phyloP scores from a whole-genome alignment of 257 asterid species.

The Salvia splendens region DNA sequence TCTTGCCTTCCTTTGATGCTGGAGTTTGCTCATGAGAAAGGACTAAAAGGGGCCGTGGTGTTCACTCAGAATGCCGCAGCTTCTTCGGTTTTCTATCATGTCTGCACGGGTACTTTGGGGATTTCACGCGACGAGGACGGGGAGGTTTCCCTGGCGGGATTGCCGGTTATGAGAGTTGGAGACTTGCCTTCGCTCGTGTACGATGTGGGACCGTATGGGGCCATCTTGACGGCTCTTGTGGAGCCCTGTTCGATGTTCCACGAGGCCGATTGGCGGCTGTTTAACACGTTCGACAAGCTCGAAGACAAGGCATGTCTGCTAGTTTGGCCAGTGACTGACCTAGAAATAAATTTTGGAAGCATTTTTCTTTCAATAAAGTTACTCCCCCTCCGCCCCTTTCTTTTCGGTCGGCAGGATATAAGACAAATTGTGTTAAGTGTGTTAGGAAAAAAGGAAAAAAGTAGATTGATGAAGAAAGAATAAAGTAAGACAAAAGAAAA shows the following conservation, averaged over 20 bases:
- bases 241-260: conserved; percentile 37
- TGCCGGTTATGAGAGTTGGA: conserved; percentile 35
- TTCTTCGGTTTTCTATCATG: conserved; percentile 38
- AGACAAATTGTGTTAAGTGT: too few species aligned
- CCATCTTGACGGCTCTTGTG: not conserved
- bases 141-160: conserved; percentile 37
- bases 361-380: too few species aligned
- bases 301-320: conserved; percentile 49
- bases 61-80: conserved; percentile 44
- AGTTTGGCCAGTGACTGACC: too few species aligned
- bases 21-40: conserved; percentile 41
- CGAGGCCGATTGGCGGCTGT: conserved; percentile 63
- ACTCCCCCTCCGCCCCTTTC: too few species aligned
- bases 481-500: too few species aligned
- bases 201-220: too few species aligned
- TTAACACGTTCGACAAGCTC: conserved; percentile 61
- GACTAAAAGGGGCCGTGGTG: conserved; percentile 45
- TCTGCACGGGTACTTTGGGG: conserved; percentile 33
- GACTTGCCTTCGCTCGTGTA: conserved; percentile 46
- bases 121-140: conserved; percentile 26
- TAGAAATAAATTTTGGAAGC: too few species aligned
- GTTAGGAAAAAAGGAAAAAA: too few species aligned
- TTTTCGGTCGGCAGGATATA: too few species aligned
- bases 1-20: conserved; percentile 39
- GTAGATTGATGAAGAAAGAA: too few species aligned